Evolutionary conservation across 2,329 filamentous ascomycete species (phyloP), one percentile per base, ranked within the genome.

Genomic region (Pseudocercospora macadamiae): DNA sequence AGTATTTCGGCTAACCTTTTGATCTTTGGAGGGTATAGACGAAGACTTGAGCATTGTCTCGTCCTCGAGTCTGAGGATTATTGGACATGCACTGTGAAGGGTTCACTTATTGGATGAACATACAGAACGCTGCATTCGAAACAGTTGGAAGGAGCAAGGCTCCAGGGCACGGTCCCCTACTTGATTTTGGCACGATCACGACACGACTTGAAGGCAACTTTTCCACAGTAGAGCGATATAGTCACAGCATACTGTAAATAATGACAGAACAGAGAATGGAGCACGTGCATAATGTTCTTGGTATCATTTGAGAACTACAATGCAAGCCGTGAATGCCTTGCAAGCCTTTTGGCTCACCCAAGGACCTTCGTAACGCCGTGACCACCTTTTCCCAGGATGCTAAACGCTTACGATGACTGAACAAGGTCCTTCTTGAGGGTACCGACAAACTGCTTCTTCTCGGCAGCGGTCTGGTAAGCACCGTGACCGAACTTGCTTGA

Each of bases 401-500:
- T 49, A 49, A 30, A 49, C 47, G 55, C 54, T 68, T 67, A 71
- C 57, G 66, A 64, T 16, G 66, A 48, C 45, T 80, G 75, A 74
- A 80, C 78, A 71, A 89, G 80, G 75, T 99, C 95, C 91, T 97
- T 99, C 92, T 99, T 99, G 90, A 99, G 91, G 61, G 92, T 96
- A 84, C 95, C 95, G 82, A 96, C 80, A 86, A 91, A 95, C 79
- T 91, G 88, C 84, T 90, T 91, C 92, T 99, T 99, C 90, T 99
- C 95, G 77, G 90, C 89, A 70, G 89, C 84, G 67, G 95, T 99
- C 86, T 99, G 95, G 91, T 96, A 99, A 76, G 92, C 93, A 88
- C 95, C 95, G 85, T 99, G 95, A 82, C 95, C 95, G 82, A 99
- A 99, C 87, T 99, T 96, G 84, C 93, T 97, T 65, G 93, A 97